Percentiles rank a stretch among this genome's conserved stretches.
Evolutionary conservation across 2,329 filamentous ascomycete species (phyloP).

Genomic region (Magnaporthiopsis rhizophila): DNA sequence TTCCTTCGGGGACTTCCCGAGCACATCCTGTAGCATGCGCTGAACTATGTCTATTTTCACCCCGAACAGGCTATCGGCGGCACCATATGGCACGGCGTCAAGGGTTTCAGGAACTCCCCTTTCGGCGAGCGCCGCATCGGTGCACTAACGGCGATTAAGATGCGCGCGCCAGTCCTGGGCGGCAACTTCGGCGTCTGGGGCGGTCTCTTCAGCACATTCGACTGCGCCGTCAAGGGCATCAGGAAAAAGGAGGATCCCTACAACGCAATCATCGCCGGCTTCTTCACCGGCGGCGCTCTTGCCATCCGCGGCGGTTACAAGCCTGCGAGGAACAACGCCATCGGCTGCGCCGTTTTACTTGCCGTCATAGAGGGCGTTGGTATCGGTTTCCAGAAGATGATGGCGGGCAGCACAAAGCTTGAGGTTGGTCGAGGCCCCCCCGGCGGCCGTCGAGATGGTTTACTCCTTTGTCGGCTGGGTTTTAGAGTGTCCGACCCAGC

Average conservation of each 20-base stretch:
- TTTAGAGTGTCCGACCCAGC: no score
- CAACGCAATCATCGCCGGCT: constrained; percentile 95
- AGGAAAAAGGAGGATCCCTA: constrained; percentile 97
- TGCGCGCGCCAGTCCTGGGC: constrained; percentile 87
- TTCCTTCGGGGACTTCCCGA: neutral
- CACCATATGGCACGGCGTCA: constrained; percentile 93
- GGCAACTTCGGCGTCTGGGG: constrained; percentile 99
- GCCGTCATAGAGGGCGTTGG: constrained; percentile 97
- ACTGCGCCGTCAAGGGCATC: constrained; percentile 92
- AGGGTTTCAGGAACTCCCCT: constrained; percentile 83
- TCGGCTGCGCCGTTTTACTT: constrained; percentile 88
- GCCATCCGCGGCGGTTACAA: constrained; percentile 87
- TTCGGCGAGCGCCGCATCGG: constrained; percentile 94
- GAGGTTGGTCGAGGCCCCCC: constrained; percentile 48
- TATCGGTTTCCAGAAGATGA: constrained; percentile 91
- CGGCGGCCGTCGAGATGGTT: neutral
- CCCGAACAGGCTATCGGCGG: constrained; percentile 58
- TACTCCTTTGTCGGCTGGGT: neutral
- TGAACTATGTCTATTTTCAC: no score
- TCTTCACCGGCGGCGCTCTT: constrained; percentile 89
- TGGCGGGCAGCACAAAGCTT: constrained; percentile 79
- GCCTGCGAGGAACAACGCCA: constrained; percentile 89
- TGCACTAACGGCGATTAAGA: constrained; percentile 94
- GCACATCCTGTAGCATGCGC: no score
- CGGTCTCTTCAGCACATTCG: constrained; percentile 89